Percentiles rank a stretch among this genome's conserved stretches.
These are phyloP conservation scores for Sclerotinia sclerotiorum DNA, from an alignment of 2,329 filamentous ascomycete species.

Conservation along the genomic window DNA sequence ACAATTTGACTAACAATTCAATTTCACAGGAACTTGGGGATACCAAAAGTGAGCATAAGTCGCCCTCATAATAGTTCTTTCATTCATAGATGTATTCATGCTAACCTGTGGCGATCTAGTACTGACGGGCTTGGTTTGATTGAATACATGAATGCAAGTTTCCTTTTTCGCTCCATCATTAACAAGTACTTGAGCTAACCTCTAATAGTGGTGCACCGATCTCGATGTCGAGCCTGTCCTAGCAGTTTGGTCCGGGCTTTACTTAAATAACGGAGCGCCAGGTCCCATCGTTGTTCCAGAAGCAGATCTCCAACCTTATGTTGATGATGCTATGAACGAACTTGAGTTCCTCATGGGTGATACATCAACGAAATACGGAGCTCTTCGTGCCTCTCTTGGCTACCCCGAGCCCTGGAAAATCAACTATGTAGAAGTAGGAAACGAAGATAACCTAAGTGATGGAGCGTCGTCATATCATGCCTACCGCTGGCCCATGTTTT, in stretches of 20 bases:
- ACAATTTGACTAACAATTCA: not conserved
- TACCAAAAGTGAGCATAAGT: constrained; percentile 14
- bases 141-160: constrained; percentile 47
- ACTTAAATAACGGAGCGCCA: constrained; percentile 44
- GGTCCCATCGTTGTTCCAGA: constrained; percentile 44
- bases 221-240: constrained; percentile 49
- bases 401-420: constrained; percentile 52
- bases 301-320: constrained; percentile 46
- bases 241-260: constrained; percentile 50
- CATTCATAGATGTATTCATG: constrained; percentile 23
- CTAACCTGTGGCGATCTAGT: constrained; percentile 25
- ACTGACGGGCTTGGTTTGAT: constrained; percentile 53
- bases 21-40: constrained; percentile 25
- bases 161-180: not conserved
- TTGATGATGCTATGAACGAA: constrained; percentile 51
- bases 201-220: constrained; percentile 47
- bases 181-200: not conserved
- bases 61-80: no score
- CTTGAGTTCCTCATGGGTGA: constrained; percentile 53
- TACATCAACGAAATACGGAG: constrained; percentile 47
- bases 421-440: constrained; percentile 51
- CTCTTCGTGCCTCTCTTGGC: constrained; percentile 49
- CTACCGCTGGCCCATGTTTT: constrained; percentile 49
- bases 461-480: constrained; percentile 42
- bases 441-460: constrained; percentile 52